A percentile compares a stretch with the other conserved stretches of the same genome.
Evolutionary conservation across 2,329 filamentous ascomycete genomes (phyloP).

Genomic region (Lasiodiplodia hormozganensis): DNA sequence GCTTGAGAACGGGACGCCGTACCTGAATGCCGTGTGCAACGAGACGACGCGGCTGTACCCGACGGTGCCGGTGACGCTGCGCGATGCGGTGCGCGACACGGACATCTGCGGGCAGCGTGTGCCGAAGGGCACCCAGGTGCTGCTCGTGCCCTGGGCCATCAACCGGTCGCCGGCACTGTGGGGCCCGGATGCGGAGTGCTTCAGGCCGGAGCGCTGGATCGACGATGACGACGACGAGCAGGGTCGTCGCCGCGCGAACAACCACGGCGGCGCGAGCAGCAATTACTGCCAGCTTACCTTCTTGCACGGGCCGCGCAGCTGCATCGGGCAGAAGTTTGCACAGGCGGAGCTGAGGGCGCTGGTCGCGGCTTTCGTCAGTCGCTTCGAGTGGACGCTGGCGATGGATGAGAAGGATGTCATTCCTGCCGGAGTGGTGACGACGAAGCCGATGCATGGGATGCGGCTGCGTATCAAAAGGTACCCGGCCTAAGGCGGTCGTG

Average conservation of each 20-base stretch:
- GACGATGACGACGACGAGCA: slow-evolving; percentile 37
- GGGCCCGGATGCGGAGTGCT: slow-evolving; percentile 50
- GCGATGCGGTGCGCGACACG: slow-evolving; percentile 43
- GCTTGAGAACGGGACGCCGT: slow-evolving; percentile 52
- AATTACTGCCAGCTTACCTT: slow-evolving; percentile 53
- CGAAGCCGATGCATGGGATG: slow-evolving; percentile 49
- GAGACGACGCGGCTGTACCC: slow-evolving; percentile 50
- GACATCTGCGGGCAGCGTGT: slow-evolving; percentile 44
- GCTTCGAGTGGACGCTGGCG: slow-evolving; percentile 45
- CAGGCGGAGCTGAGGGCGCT: slow-evolving; percentile 46
- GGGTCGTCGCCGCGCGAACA: slow-evolving; percentile 43
- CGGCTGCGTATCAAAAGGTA: slow-evolving; percentile 38
- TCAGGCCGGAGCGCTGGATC: slow-evolving; percentile 56
- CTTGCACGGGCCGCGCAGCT: slow-evolving; percentile 50
- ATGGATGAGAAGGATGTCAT: slow-evolving; percentile 40
- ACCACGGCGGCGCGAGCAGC: slow-evolving; percentile 42
- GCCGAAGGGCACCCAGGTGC: slow-evolving; percentile 47
- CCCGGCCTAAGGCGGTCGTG: background rate
- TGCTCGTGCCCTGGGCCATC: slow-evolving; percentile 51
- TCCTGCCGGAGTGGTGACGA: slow-evolving; percentile 45
- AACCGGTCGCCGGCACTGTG: slow-evolving; percentile 52
- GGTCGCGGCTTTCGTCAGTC: slow-evolving; percentile 44
- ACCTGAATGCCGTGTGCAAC: slow-evolving; percentile 56
- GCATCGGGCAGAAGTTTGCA: slow-evolving; percentile 49
- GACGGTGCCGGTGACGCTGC: slow-evolving; percentile 45